Base-by-base conservation (phyloP, 768 basidiomycete species). In the Rhodotorula graminis region DNA sequence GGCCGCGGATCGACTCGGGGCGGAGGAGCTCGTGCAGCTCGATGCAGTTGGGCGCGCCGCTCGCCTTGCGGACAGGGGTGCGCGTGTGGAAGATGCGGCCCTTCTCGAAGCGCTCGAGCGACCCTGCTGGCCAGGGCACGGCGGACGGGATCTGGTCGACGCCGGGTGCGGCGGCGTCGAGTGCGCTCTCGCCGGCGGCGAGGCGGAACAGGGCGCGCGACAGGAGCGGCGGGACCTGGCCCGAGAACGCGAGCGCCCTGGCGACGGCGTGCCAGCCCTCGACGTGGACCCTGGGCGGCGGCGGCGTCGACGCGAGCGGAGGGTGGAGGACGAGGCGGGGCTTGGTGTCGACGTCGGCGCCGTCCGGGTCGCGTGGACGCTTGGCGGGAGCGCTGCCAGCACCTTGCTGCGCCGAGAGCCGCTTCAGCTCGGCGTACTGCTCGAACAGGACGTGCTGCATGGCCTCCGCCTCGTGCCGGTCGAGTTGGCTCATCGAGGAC, bases 61-160 rank as follows among this genome's bases (percentile, higher is more conserved):
- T 2, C 8, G 3, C 31, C 2, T 3, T 29, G 11, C 69, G 62
- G 44, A 64, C 69, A n/a, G 57, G 69, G 15, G 69, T 65, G 3
- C 58, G 21, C 16, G 69, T 65, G 29, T 55, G 42, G 19, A 58
- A 49, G 19, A 65, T 25, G 19, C 63, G 62, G 33, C 63, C 69
- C 27, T 27, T 14, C 19, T 47, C n/a, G 63, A 55, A 65, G 21
- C 18, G 12, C 16, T 31, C 40, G 58, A 65, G 58, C 37, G 37
- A 16, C 58, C 64, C 18, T 70, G 64, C 40, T 9, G 52, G 58
- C 33, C 56, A 57, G 2, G 11, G 31, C 9, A 37, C 33, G 9
- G 27, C 56, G 4, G 16, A 10, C 19, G 56, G 56, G 15, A 57
- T 12, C 18, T 11, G 25, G 11, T 52, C n/a, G 27, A 8, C 10